Conservation (phyloP, 805 yeast species). For the Hanseniaspora thailandica region DNA sequence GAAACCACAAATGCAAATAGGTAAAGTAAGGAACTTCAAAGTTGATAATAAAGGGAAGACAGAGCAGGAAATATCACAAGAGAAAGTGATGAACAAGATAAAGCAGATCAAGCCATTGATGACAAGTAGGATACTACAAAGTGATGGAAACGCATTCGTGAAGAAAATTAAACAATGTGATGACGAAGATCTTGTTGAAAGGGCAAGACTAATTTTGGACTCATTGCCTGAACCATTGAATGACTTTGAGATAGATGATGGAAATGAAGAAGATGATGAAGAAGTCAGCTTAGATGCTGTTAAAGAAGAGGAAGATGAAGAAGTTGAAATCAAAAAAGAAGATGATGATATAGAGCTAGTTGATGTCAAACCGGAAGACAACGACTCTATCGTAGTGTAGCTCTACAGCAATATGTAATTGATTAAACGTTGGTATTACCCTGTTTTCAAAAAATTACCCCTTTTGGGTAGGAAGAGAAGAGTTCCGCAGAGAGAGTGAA, state of each 20-base stretch:
- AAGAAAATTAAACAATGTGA: background rate
- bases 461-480: too few relatives aligned
- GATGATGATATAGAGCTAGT: background rate
- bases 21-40: conserved; percentile 2
- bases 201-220: conserved; percentile 22
- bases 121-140: conserved; percentile 4
- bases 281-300: background rate
- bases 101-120: conserved; percentile 1
- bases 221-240: conserved; percentile 35
- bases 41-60: background rate
- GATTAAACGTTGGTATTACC: background rate
- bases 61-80: background rate
- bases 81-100: conserved; percentile 10
- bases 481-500: too few relatives aligned
- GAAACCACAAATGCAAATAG: conserved; percentile 12
- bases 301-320: background rate
- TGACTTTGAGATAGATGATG: conserved; percentile 35
- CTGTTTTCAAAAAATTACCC: background rate
- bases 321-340: background rate
- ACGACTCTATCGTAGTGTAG: background rate
- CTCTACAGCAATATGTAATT: background rate
- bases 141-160: background rate
- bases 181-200: background rate
- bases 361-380: background rate
- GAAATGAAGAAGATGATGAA: background rate